These are phyloP conservation scores for Suhomyces vadensis DNA, from an alignment of 805 yeast species.

Conservation along the genomic window DNA sequence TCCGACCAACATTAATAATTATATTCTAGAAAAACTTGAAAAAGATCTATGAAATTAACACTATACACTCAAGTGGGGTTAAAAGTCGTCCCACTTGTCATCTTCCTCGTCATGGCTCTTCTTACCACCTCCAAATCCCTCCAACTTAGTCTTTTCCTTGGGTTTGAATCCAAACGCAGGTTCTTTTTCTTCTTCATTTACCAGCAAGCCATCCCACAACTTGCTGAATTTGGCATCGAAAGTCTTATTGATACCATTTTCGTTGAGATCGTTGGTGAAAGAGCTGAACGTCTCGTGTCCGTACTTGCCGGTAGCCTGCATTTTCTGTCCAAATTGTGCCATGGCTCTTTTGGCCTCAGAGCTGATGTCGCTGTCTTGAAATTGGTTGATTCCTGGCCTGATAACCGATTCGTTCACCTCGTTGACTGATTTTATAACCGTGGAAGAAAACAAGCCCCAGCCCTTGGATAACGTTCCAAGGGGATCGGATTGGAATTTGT, in stretches of 20 bases:
- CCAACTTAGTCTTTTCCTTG: slow-evolving; percentile 54
- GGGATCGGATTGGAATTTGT: slow-evolving; percentile 79
- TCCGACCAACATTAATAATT: background rate
- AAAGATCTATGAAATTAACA: background rate
- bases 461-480: slow-evolving; percentile 88
- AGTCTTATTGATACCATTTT: slow-evolving; percentile 37
- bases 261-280: slow-evolving; percentile 50
- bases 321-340: slow-evolving; percentile 92
- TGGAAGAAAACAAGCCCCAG: slow-evolving; percentile 89
- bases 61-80: slow-evolving; percentile 2
- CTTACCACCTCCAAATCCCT: slow-evolving; percentile 45
- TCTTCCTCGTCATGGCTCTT: slow-evolving; percentile 46
- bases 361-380: slow-evolving; percentile 75
- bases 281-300: slow-evolving; percentile 68
- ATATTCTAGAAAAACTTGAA: background rate
- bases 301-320: slow-evolving; percentile 81
- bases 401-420: slow-evolving; percentile 88
- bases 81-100: slow-evolving; percentile 73
- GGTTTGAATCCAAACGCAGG: slow-evolving; percentile 76
- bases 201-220: slow-evolving; percentile 57
- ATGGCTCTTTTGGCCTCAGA: slow-evolving; percentile 88
- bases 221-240: slow-evolving; percentile 46
- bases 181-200: slow-evolving; percentile 35
- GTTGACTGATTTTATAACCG: slow-evolving; percentile 77
- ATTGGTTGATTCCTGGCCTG: slow-evolving; percentile 83